phyloP scores from a whole-genome alignment of 2,329 filamentous ascomycete genomes.

The Hymenoscyphus linearis region DNA sequence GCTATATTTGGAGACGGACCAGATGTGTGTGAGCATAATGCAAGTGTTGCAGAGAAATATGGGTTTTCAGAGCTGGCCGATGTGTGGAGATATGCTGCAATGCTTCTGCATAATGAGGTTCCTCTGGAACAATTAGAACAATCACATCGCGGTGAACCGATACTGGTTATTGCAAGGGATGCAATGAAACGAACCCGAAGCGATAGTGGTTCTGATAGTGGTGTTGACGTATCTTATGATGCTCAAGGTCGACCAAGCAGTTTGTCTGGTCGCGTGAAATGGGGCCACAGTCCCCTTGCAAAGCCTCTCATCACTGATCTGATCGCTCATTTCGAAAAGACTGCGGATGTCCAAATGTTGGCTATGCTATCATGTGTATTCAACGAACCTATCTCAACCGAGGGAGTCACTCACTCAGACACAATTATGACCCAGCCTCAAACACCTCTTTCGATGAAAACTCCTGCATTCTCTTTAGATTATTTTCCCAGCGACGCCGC shows the following conservation, averaged over 20 bases:
- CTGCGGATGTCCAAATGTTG: slow-evolving; percentile 63
- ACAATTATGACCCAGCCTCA: slow-evolving; percentile 52
- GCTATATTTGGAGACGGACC: slow-evolving; percentile 75
- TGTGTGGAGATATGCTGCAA: slow-evolving; percentile 75
- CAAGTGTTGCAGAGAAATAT: slow-evolving; percentile 65
- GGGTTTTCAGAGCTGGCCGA: slow-evolving; percentile 68
- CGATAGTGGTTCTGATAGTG: slow-evolving; percentile 42
- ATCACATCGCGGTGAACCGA: slow-evolving; percentile 46
- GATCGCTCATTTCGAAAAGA: slow-evolving; percentile 58
- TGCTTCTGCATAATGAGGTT: slow-evolving; percentile 73
- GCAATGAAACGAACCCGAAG: slow-evolving; percentile 39
- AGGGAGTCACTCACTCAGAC: slow-evolving; percentile 53
- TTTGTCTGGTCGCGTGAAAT: slow-evolving; percentile 58
- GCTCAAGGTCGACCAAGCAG: slow-evolving; percentile 14
- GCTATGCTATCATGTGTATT: slow-evolving; percentile 69
- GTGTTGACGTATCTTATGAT: slow-evolving; percentile 43
- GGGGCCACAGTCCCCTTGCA: slow-evolving; percentile 61
- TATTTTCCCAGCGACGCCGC: slow-evolving; percentile 58
- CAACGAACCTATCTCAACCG: slow-evolving; percentile 51
- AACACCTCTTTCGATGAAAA: slow-evolving; percentile 60
- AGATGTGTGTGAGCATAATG: slow-evolving; percentile 82
- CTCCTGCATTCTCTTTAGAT: slow-evolving; percentile 60
- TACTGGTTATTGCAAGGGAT: slow-evolving; percentile 62
- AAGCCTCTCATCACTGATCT: slow-evolving; percentile 55
- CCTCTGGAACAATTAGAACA: slow-evolving; percentile 60